Conservation (phyloP, 2,329 filamentous ascomycete genomes). For the Incumbomyces lentus region DNA sequence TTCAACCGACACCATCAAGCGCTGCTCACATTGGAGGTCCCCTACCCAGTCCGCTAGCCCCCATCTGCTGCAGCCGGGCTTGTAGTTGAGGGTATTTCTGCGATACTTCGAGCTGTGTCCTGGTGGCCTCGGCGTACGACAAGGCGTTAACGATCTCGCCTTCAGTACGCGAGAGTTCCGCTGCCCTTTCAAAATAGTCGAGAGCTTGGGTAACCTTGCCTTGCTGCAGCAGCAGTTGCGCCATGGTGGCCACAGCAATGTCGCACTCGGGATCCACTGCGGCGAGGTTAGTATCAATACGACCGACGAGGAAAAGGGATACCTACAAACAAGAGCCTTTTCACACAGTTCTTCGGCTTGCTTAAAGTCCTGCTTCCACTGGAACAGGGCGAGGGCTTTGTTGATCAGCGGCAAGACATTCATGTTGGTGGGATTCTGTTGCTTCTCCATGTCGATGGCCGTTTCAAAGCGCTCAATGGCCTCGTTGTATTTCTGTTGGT, state of each 20-base stretch:
- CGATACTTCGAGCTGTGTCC: conserved; percentile 87
- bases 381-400: conserved; percentile 93
- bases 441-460: conserved; percentile 97
- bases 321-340: conserved; percentile 90
- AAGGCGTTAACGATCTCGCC: conserved; percentile 93
- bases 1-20: background rate
- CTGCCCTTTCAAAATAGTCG: conserved; percentile 92
- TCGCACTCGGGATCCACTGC: conserved; percentile 95
- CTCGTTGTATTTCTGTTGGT: conserved; percentile 91
- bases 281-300: conserved; percentile 28
- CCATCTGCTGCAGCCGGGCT: conserved; percentile 56
- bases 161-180: conserved; percentile 86
- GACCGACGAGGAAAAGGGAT: background rate
- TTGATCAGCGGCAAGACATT: conserved; percentile 97
- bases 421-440: conserved; percentile 86
- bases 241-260: conserved; percentile 97
- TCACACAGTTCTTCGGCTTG: conserved; percentile 95
- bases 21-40: conserved; percentile 27
- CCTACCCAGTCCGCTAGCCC: conserved; percentile 27
- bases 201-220: conserved; percentile 93
- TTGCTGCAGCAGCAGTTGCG: conserved; percentile 91
- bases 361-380: conserved; percentile 93
- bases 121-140: conserved; percentile 91
- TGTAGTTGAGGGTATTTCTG: conserved; percentile 77
- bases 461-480: conserved; percentile 97